These are phyloP conservation scores for Talaromyces sp. DNA, from an alignment of 2,329 filamentous ascomycete genomes.

Conservation along the genomic window DNA sequence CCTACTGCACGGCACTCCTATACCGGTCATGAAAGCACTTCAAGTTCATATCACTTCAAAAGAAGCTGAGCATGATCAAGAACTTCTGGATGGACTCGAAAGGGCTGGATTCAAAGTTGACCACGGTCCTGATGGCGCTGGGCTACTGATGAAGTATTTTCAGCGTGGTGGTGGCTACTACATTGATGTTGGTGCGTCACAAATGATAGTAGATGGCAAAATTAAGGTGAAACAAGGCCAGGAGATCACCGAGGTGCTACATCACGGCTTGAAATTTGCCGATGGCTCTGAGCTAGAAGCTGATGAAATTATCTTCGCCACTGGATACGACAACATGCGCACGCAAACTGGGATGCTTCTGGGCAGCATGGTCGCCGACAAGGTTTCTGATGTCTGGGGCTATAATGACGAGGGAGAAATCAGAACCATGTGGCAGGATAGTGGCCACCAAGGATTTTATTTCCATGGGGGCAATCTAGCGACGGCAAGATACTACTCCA, in stretches of 20 bases:
- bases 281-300: conserved; percentile 59
- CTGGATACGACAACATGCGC: conserved; percentile 67
- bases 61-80: conserved; percentile 31
- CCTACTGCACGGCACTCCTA: conserved; percentile 26
- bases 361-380: conserved; percentile 60
- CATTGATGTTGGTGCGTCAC: conserved; percentile 64
- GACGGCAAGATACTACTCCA: conserved; percentile 62
- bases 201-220: conserved; percentile 62
- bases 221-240: conserved; percentile 65
- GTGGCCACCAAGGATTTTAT: conserved; percentile 64
- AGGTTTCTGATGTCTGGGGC: conserved; percentile 61
- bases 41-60: conserved; percentile 39
- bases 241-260: conserved; percentile 55
- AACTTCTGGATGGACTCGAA: conserved; percentile 47
- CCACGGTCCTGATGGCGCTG: conserved; percentile 55
- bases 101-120: conserved; percentile 63
- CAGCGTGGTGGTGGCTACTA: conserved; percentile 68
- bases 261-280: conserved; percentile 50
- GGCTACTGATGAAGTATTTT: conserved; percentile 63
- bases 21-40: conserved; percentile 43
- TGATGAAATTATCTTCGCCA: conserved; percentile 63
- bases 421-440: conserved; percentile 55
- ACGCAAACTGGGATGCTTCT: conserved; percentile 60
- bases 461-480: conserved; percentile 66
- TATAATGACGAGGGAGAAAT: conserved; percentile 58